These are phyloP conservation scores for Pichia nanzhaoensis DNA, from an alignment of 805 yeast species.

Conservation along the genomic window DNA sequence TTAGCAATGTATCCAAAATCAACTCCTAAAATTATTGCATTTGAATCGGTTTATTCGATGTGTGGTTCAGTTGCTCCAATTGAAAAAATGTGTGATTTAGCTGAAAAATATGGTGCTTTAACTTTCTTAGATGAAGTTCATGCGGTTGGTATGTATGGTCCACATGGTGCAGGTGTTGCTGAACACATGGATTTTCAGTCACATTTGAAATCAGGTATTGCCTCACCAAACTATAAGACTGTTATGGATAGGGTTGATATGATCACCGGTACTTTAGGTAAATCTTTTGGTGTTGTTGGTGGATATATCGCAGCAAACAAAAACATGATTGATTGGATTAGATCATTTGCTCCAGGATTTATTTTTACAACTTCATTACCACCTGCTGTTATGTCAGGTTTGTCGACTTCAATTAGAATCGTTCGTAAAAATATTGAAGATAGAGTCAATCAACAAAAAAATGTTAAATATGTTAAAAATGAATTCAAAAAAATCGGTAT, in stretches of 20 bases:
- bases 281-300: constrained; percentile 95
- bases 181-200: constrained; percentile 89
- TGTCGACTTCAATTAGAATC: constrained; percentile 77
- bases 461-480: constrained; percentile 78
- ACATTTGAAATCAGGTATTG: constrained; percentile 63
- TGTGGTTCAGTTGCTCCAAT: constrained; percentile 97
- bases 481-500: constrained; percentile 65
- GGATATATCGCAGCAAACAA: constrained; percentile 93
- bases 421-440: constrained; percentile 72
- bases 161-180: constrained; percentile 99
- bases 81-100: constrained; percentile 85
- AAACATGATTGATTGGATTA: constrained; percentile 83
- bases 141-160: constrained; percentile 98
- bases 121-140: constrained; percentile 98
- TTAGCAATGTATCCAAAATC: constrained; percentile 75
- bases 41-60: constrained; percentile 97
- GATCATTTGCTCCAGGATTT: constrained; percentile 96
- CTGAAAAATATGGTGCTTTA: constrained; percentile 95
- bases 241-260: constrained; percentile 89
- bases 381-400: constrained; percentile 97
- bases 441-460: constrained; percentile 77
- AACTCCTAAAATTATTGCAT: constrained; percentile 93
- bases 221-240: constrained; percentile 45
- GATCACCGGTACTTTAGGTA: constrained; percentile 96
- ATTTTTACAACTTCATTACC: constrained; percentile 96